phyloP scores from a whole-genome alignment of 2,329 filamentous ascomycete genomes.

The Aspergillus sclerotialis region DNA sequence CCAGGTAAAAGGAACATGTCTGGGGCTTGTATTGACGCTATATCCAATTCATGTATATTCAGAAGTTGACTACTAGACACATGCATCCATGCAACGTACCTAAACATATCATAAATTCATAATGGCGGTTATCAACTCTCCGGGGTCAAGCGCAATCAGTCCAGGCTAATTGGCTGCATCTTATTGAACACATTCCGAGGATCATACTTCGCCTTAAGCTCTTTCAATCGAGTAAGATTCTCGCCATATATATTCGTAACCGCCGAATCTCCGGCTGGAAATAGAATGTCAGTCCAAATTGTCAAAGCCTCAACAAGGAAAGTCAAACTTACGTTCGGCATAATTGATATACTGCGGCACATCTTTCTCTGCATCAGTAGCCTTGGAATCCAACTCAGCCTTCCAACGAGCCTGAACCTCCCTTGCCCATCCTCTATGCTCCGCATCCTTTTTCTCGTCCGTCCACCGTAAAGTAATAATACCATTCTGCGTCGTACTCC shows the following conservation, averaged over 20 bases:
- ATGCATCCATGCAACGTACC: too few relatives aligned
- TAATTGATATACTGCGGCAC: constrained; percentile 33
- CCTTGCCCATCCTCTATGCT: constrained; percentile 34
- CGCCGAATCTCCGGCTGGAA: constrained; percentile 23
- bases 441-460: constrained; percentile 28
- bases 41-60: too few relatives aligned
- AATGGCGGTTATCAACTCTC: background rate
- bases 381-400: constrained; percentile 12
- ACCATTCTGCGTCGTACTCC: constrained; percentile 40
- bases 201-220: constrained; percentile 42
- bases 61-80: too few relatives aligned
- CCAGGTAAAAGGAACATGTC: too few relatives aligned
- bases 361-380: constrained; percentile 2
- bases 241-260: constrained; percentile 39
- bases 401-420: constrained; percentile 22
- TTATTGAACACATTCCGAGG: constrained; percentile 43
- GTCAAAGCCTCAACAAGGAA: background rate
- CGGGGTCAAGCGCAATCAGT: background rate
- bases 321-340: constrained; percentile 21
- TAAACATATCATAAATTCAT: background rate
- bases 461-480: constrained; percentile 38
- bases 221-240: constrained; percentile 35
- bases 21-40: too few relatives aligned
- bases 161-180: constrained; percentile 26
- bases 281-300: constrained; percentile 6